Evolutionary conservation across 2,329 filamentous ascomycete species (phyloP), one percentile per base, ranked within the genome.

Genomic region (Trichothecium sympodiale): DNA sequence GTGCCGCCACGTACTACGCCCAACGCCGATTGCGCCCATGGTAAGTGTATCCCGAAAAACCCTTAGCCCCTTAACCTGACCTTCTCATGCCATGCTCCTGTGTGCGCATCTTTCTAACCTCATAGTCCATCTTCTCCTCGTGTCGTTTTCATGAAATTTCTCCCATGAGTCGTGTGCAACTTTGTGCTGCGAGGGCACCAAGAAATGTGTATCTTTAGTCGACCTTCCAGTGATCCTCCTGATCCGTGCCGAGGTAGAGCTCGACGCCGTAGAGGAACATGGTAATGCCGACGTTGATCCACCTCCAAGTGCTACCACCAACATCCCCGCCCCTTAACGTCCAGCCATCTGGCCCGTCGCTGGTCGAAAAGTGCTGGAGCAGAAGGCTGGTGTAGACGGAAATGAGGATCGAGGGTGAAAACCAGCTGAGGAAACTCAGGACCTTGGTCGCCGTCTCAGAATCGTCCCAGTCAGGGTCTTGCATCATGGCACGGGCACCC

Each of bases 351-450:
- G 74, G 72, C 2, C 75, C 77, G 42, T 81, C 75, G 35, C 69
- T 81, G 9, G 83, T 80, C 5, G 86, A 83, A 52, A 98, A 96
- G 57, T 98, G 91, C 56, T 96, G 91, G 65, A 96, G 80, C 25
- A 98, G 64, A 34, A 98, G 63, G 58, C 88, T 95, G 3, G 91
- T 98, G 59, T 98, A 98, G 20, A 96, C 88, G 4, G 91, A 83
- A 41, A 98, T 89, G 37, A 98, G 69, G 38, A 96, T 93, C 17
- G 84, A 93, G 0, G 91, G 89, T 14, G 85, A 91, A 61, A 95
- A 96, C 77, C 88, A 95, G 47, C 82, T 91, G 29, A 96, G 65
- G 43, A 95, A 75, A 1, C 82, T 84, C 13, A 96, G 64, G 5
- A 94, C 65, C 46, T 80, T 81, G 46, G 79, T 84, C 16, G 87